phyloP scores from a whole-genome alignment of 495 filamentous ascomycete genomes.

The Lasiosphaeria ovina region DNA sequence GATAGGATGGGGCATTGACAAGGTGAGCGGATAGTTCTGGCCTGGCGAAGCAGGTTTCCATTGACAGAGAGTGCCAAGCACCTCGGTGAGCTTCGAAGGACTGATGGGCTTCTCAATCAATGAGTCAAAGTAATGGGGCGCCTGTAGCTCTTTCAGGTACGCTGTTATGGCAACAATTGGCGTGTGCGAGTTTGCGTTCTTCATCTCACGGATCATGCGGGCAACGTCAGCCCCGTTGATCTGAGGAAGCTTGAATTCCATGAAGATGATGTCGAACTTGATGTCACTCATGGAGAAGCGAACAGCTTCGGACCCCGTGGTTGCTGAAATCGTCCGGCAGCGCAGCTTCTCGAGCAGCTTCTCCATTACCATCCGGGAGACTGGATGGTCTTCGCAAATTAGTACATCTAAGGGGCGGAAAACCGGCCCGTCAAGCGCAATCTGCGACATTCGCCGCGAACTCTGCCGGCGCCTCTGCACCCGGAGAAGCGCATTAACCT shows the following conservation, averaged over 20 bases:
- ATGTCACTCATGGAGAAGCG: slow-evolving; percentile 92
- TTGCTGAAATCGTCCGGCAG: slow-evolving; percentile 90
- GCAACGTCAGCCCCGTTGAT: slow-evolving; percentile 94
- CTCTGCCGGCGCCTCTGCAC: slow-evolving; percentile 91
- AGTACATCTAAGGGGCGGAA: slow-evolving; percentile 92
- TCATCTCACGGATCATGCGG: slow-evolving; percentile 93
- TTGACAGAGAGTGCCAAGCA: slow-evolving; percentile 78
- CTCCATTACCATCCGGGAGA: slow-evolving; percentile 97
- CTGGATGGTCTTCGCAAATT: slow-evolving; percentile 96
- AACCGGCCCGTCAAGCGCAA: slow-evolving; percentile 72
- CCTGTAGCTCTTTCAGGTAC: slow-evolving; percentile 91
- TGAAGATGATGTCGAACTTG: slow-evolving; percentile 95
- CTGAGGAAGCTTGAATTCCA: slow-evolving; percentile 91
- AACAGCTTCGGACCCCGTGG: slow-evolving; percentile 84
- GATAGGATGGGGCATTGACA: slow-evolving; percentile 51
- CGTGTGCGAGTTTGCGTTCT: slow-evolving; percentile 89
- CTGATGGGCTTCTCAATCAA: slow-evolving; percentile 96
- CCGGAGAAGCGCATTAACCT: slow-evolving; percentile 86
- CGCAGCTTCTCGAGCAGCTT: slow-evolving; percentile 90
- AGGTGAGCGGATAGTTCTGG: slow-evolving; percentile 39
- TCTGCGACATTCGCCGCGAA: slow-evolving; percentile 85
- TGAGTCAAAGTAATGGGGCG: slow-evolving; percentile 90
- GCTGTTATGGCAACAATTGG: slow-evolving; percentile 97
- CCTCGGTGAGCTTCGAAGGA: slow-evolving; percentile 79
- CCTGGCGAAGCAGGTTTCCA: slow-evolving; percentile 77